phyloP scores from a whole-genome alignment of 108 stramenopile species.

The Cyclotella sp. region DNA sequence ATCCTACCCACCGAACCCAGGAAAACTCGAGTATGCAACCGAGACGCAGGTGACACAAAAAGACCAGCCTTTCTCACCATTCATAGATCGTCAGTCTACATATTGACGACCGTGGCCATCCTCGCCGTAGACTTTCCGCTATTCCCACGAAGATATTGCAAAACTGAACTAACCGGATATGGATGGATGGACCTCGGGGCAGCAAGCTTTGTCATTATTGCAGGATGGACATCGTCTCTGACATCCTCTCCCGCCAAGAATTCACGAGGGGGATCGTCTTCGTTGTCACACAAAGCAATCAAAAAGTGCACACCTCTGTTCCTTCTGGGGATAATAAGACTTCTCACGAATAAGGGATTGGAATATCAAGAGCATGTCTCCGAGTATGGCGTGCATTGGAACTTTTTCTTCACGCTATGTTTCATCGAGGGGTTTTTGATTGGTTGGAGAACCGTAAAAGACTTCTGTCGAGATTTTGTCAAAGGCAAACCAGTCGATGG shows the following conservation, averaged over 20 bases:
- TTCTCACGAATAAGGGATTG: conserved; percentile 76
- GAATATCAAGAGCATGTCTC: conserved; percentile 95
- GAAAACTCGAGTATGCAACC: background rate
- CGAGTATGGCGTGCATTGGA: conserved; percentile 99
- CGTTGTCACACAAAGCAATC: conserved; percentile 21
- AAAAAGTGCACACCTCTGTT: conserved; percentile 67
- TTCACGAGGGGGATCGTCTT: background rate
- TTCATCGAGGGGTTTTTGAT: conserved; percentile 44
- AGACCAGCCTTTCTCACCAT: conserved; percentile 63
- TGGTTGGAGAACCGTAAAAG: conserved; percentile 30
- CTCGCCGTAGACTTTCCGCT: conserved; percentile 92
- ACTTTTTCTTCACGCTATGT: conserved; percentile 95
- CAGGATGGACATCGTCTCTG: conserved; percentile 65
- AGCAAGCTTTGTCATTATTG: conserved; percentile 87
- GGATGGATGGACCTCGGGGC: conserved; percentile 98
- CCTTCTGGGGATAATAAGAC: conserved; percentile 72
- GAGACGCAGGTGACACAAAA: conserved; percentile 7
- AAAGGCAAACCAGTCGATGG: conserved; percentile 24
- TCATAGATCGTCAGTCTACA: conserved; percentile 71
- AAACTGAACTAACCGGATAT: conserved; percentile 91
- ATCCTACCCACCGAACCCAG: conserved; percentile 6
- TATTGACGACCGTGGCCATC: conserved; percentile 90
- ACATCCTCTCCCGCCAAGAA: background rate
- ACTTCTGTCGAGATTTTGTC: background rate
- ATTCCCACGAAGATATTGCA: conserved; percentile 94